Percentiles rank a stretch among this genome's conserved stretches.
phyloP scores from a whole-genome alignment of 257 asterid genomes.

The Przewalskia tangutica region DNA sequence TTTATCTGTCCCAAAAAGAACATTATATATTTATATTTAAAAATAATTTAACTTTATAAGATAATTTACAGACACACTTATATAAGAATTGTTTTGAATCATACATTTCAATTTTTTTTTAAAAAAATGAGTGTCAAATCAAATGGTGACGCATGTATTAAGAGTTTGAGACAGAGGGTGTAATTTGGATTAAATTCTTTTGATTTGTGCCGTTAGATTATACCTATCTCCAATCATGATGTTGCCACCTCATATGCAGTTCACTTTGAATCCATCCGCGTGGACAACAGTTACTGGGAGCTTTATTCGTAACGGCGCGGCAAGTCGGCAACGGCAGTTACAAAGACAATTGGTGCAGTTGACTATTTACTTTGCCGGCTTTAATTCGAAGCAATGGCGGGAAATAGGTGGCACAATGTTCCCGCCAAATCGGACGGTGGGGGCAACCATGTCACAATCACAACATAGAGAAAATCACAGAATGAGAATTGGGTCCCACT shows the following conservation, averaged over 20 bases:
- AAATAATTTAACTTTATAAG: no score
- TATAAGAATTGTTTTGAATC: no score
- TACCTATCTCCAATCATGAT: not conserved
- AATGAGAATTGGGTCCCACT: not conserved
- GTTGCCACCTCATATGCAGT: not conserved
- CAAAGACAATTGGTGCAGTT: conserved; percentile 11
- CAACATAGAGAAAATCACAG: not conserved
- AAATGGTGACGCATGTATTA: no score
- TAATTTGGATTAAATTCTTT: no score
- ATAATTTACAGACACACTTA: no score
- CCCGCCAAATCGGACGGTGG: conserved; percentile 34
- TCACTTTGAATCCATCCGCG: not conserved
- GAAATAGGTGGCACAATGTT: not conserved
- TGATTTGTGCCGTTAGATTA: no score
- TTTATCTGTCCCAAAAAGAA: no score
- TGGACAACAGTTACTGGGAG: not conserved
- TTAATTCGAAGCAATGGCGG: conserved; percentile 16
- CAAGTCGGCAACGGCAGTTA: conserved; percentile 1
- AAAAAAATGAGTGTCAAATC: no score
- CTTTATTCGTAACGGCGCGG: not conserved
- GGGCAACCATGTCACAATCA: not conserved
- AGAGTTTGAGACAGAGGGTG: no score
- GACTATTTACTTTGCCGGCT: not conserved
- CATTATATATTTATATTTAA: no score
- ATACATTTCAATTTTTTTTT: no score